Evolutionary conservation across 1,284 basidiomycete genomes (phyloP).

Genomic region (Pisolithus thermaeus): DNA sequence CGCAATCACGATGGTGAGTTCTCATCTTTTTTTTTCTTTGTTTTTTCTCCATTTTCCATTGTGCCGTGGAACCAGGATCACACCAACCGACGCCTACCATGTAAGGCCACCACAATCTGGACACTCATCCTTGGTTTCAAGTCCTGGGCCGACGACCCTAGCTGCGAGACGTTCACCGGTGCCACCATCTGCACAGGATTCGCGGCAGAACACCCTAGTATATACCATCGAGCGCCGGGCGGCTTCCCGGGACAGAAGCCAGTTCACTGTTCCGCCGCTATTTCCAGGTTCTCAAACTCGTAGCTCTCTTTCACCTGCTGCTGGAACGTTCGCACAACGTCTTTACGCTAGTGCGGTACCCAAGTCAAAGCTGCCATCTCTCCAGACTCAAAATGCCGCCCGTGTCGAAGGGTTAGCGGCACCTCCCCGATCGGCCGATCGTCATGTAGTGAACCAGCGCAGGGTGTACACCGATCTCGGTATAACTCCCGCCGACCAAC

Average conservation of each 20-base stretch:
- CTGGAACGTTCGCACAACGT: neutral
- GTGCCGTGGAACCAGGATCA: no score
- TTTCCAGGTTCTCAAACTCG: neutral
- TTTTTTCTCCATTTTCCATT: no score
- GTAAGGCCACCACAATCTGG: no score
- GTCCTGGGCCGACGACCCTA: no score
- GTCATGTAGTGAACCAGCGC: neutral
- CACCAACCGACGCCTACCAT: no score
- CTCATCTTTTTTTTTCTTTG: neutral
- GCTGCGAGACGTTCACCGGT: no score
- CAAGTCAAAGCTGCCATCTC: neutral
- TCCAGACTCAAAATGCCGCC: neutral
- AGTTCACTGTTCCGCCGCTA: neutral
- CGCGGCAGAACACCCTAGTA: neutral
- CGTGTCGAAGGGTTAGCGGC: neutral
- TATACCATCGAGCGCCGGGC: conserved; percentile 3
- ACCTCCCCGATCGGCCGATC: neutral
- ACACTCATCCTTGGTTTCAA: no score
- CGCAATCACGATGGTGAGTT: neutral
- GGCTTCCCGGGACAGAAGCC: neutral
- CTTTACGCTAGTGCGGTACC: conserved; percentile 1
- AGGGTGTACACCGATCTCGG: neutral
- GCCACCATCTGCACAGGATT: neutral
- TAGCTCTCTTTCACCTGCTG: neutral
- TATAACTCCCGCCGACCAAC: neutral